Base-by-base conservation (phyloP, 2,329 filamentous ascomycete species). In the Aspergillus fumigatus region DNA sequence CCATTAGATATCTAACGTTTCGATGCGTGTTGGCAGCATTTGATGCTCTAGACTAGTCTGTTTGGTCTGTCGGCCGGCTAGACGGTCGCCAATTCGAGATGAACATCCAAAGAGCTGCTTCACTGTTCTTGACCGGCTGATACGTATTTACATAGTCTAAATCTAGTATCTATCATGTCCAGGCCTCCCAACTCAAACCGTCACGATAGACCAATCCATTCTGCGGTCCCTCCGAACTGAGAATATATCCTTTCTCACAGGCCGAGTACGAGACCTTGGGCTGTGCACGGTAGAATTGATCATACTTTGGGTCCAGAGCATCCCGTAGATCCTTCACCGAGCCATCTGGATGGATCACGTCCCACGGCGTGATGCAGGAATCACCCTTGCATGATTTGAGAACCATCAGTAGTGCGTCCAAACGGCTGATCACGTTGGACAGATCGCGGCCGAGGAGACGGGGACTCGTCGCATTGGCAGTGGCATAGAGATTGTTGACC, bases 341-440 rank as follows among this genome's bases (percentile, higher is more conserved):
- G 1, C 69, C 67, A 2, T 61, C 59, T 0, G 69, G 69, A 38
- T 77, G 74, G 2, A 77, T 59, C 0, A 68, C 62, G 23, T 66
- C 55, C 75, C 74, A 77, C 1, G 74, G 75, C 48, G 70, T 59
- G 35, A 69, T 67, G 52, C 75, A 77, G 3, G 65, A 67, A 3
- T 43, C 38, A 7, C 67, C 71, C 51, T 73, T 67, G 63, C 75
- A 77, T 3, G 74, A 73, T 50, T 76, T 75, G 4, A 75, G 61
- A 1, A 75, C 71, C 35, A 76, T 56, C 1, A 76, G 59, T 1
- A 76, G 62, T 5, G 73, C 65, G 54, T 76, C 72, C 0, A 76
- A 65, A 2, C 74, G 65, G 19, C 48, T 51, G 14, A 68, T 57
- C 3, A 65, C 59, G 4, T 66, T 60, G 1, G 59, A 45, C 0